Conservation (phyloP, 2,329 filamentous ascomycete genomes). For the Fusarium chlamydosporum region DNA sequence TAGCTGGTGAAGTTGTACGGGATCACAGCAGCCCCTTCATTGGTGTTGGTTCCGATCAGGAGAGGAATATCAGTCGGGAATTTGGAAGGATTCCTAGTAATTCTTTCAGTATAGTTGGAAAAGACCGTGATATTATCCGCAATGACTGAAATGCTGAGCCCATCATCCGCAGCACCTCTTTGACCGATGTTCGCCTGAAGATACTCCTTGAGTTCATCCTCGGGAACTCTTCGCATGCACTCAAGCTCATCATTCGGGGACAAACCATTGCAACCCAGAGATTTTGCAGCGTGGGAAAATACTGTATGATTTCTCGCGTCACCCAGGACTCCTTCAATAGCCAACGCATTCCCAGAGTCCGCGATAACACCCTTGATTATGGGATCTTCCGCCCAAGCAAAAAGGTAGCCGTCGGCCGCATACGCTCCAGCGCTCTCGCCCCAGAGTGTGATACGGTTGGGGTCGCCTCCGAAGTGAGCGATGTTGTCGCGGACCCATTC, state of each 20-base stretch:
- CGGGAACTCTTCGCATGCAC: conserved; percentile 30
- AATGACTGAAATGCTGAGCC: conserved; percentile 19
- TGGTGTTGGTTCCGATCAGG: conserved; percentile 38
- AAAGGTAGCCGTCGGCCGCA: conserved; percentile 34
- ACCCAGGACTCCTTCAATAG: conserved; percentile 18
- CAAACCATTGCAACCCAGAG: conserved; percentile 16
- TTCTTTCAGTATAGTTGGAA: conserved; percentile 22
- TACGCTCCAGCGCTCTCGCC: conserved; percentile 42
- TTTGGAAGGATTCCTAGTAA: neutral
- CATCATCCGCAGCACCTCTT: conserved; percentile 39
- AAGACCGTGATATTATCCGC: conserved; percentile 35
- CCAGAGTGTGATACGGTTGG: conserved; percentile 38
- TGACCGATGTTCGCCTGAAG: conserved; percentile 29
- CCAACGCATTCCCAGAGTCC: conserved; percentile 38
- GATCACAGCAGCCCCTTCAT: conserved; percentile 38
- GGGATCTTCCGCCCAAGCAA: conserved; percentile 33
- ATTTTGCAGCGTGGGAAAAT: conserved; percentile 23
- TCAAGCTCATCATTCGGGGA: conserved; percentile 9
- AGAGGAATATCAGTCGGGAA: conserved; percentile 18
- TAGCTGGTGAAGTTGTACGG: conserved; percentile 33
- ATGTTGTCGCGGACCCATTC: conserved; percentile 43
- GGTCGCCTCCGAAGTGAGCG: conserved; percentile 39
- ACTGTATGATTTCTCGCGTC: conserved; percentile 25
- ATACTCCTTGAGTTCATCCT: conserved; percentile 24
- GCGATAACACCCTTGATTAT: conserved; percentile 40